Evolutionary conservation across 345 rosid genomes (phyloP), one percentile per base, ranked within the genome.

Genomic region (Eucalyptus tenuipes): DNA sequence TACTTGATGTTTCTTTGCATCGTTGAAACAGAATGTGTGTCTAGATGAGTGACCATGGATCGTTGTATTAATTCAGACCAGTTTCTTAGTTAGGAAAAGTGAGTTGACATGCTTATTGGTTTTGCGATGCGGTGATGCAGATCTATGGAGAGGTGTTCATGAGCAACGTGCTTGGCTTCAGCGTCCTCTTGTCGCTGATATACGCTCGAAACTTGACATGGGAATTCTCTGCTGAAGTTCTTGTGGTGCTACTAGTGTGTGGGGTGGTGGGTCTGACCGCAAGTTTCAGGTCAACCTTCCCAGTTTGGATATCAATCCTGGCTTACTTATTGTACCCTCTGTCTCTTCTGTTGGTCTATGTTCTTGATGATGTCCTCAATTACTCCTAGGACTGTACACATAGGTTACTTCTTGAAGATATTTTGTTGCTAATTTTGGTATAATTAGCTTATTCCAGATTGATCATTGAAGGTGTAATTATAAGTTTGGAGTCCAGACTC

Each of bases 151-250:
- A 91, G 33, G 93, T 89, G 66, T 89, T 91, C 86, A 89, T 91
- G 94, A 91, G 89, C 91, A 90, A 91, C 17, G 22, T 85, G 13
- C 81, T 88, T 3, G 90, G 92, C 1, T 82, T 92, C 13, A 53
- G 89, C 5, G 89, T 90, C 13, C 86, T 93, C 20, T 14, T 92
- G 80, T 90, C 84, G 22, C 89, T 93, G 4, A 89, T 93, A 4
- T 92, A 90, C 80, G 86, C 61, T 25, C 90, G 92, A 14, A 90
- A 88, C 40, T 33, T 93, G 50, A 40, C 86, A 40, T 93, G 94
- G 94, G 91, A 90, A 33, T 92, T 90, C 89, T 92, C 93, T 17
- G 92, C 91, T 17, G 93, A 93, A 89, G 90, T 90, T 24, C 71
- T 91, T 22, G 91, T 90, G 27, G 89, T 91, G 53, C 50, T 90